Evolutionary conservation across 805 yeast species (phyloP), one percentile per base, ranked within the genome.

Genomic region (Metschnikowia cerradonensis): DNA sequence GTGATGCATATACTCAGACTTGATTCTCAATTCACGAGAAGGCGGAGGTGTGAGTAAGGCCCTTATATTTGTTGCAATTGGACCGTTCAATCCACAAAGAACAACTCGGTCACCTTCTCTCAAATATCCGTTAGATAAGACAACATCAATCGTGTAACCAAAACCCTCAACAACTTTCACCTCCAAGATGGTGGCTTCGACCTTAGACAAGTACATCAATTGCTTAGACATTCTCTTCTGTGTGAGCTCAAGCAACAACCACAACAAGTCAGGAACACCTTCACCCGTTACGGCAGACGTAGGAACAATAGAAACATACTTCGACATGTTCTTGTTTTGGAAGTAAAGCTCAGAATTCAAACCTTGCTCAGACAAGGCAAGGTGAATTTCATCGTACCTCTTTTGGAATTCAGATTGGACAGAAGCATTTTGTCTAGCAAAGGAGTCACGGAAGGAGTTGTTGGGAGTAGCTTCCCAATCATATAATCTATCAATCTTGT

Each of bases 251-350:
- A 94, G 80, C 66, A 94, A 77, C 70, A 94, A 80, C 92, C 97
- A 90, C 66, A 94, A 82, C 75, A 94, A 80, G 82, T 94, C 99
- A 46, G 99, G 99, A 62, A 94, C 95, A 88, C 99, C 99, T 75
- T 94, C 99, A 70, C 99, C 99, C 13, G 97, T 91, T 41, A 91
- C 95, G 50, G 99, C 99, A 55, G 98, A 92, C 17, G 99, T 94
- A 61, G 99, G 99, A 41, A 94, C 96, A 62, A 94, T 87, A 35
- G 97, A 90, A 50, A 94, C 99, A 65, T 85, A 90, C 69, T 90
- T 90, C 50, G 97, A 75, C 80, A 92, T 75, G 76, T 92, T 94
- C 71, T 86, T 88, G 81, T 94, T 94, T 72, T 92, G 89, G 88
- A 79, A 94, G 73, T 94, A 94, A 57, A 94, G 80, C 74, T 95